These are phyloP conservation scores for Colletotrichum lupini DNA, from an alignment of 2,329 filamentous ascomycete genomes.

Conservation along the genomic window DNA sequence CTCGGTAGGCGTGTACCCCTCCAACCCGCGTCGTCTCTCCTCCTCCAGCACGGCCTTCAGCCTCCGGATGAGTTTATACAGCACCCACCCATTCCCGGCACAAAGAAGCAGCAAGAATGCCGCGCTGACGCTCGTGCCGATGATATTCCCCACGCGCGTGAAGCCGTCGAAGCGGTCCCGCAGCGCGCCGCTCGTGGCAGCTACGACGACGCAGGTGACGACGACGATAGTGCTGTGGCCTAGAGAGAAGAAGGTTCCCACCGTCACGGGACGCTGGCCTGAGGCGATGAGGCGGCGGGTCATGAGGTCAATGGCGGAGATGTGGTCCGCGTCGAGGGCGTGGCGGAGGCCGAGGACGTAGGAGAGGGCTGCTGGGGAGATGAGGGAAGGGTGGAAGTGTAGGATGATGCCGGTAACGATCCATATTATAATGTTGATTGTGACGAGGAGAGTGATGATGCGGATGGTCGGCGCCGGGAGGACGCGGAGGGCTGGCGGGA, in stretches of 20 bases:
- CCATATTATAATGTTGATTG: slow-evolving; percentile 67
- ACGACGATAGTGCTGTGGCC: slow-evolving; percentile 95
- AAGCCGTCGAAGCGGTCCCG: slow-evolving; percentile 85
- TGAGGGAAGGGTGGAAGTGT: slow-evolving; percentile 68
- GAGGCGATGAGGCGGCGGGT: slow-evolving; percentile 88
- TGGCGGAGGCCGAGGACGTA: slow-evolving; percentile 92
- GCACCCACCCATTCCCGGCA: slow-evolving; percentile 85
- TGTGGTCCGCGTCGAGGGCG: slow-evolving; percentile 97
- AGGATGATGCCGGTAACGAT: slow-evolving; percentile 63
- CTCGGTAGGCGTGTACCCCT: slow-evolving; percentile 40
- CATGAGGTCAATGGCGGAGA: slow-evolving; percentile 90
- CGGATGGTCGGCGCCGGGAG: slow-evolving; percentile 50
- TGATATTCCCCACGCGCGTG: slow-evolving; percentile 82
- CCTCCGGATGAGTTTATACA: slow-evolving; percentile 79
- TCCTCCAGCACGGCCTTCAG: slow-evolving; percentile 70
- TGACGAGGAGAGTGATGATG: slow-evolving; percentile 62
- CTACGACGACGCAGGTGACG: slow-evolving; percentile 90
- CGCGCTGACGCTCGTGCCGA: slow-evolving; percentile 89
- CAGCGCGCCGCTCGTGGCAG: slow-evolving; percentile 87
- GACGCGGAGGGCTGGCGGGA: slow-evolving; percentile 43
- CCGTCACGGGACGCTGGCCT: slow-evolving; percentile 87
- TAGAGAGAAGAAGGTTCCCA: slow-evolving; percentile 93
- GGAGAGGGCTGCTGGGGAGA: slow-evolving; percentile 84
- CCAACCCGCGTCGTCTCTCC: slow-evolving; percentile 41
- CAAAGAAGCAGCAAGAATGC: slow-evolving; percentile 86